A percentile compares a stretch with the other conserved stretches of the same genome.
Evolutionary conservation across 176 grass and related monocot species (phyloP).

Genomic region (Oryza officinalis): DNA sequence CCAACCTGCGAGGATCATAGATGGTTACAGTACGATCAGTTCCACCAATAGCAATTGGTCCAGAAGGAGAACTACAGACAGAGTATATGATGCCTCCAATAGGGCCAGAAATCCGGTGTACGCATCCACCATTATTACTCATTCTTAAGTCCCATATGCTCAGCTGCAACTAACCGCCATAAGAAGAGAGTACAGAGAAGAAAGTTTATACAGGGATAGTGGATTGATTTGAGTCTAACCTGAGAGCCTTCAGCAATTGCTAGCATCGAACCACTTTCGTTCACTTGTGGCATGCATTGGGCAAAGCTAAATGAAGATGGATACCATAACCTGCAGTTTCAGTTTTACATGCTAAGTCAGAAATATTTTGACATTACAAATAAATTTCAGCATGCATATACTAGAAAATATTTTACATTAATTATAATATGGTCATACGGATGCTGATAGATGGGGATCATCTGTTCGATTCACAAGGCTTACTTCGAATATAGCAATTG

Average conservation of each 20-base stretch:
- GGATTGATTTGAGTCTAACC: constrained; percentile 45
- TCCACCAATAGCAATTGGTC: constrained; percentile 67
- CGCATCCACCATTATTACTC: constrained; percentile 84
- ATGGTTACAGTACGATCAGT: constrained; percentile 79
- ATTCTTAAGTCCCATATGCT: constrained; percentile 91
- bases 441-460: not conserved
- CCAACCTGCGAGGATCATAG: constrained; percentile 83
- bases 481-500: constrained; percentile 18
- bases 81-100: constrained; percentile 70
- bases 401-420: not conserved
- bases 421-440: not conserved
- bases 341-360: constrained; percentile 27
- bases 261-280: constrained; percentile 57
- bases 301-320: constrained; percentile 78
- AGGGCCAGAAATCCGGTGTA: constrained; percentile 65
- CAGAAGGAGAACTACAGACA: constrained; percentile 62
- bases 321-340: constrained; percentile 71
- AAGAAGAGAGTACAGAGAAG: constrained; percentile 18
- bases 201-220: not conserved
- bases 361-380: constrained; percentile 14
- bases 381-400: not conserved
- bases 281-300: constrained; percentile 51
- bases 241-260: constrained; percentile 90
- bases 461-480: not conserved
- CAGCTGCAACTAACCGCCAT: constrained; percentile 54